Evolutionary conservation across 1,284 basidiomycete species (phyloP).

Genomic region (Microbotryum scabiosae): DNA sequence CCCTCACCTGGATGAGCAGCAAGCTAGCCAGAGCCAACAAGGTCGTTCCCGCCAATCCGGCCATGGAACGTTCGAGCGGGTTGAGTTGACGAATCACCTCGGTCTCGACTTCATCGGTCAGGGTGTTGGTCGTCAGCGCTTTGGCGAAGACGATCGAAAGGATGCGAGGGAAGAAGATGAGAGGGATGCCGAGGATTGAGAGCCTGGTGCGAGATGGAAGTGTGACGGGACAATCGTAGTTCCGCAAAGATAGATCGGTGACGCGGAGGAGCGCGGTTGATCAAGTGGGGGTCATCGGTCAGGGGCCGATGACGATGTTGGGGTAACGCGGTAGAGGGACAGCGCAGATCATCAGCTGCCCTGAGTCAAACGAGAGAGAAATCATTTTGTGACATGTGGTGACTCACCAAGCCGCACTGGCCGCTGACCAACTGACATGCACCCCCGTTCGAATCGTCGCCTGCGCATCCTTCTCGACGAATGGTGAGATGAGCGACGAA

Average conservation of each 20-base stretch:
- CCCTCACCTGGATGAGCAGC: slow-evolving; percentile 20
- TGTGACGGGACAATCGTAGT: too few relatives aligned
- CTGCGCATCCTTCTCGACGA: slow-evolving; percentile 8
- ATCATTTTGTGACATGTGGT: too few relatives aligned
- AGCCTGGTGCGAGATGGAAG: slow-evolving; percentile 1
- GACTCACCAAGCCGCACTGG: slow-evolving; percentile 12
- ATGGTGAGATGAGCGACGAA: not conserved
- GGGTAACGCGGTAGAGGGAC: too few relatives aligned
- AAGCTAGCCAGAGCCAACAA: slow-evolving; percentile 9
- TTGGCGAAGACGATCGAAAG: slow-evolving; percentile 20
- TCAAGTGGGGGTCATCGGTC: too few relatives aligned
- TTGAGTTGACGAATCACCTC: slow-evolving; percentile 17
- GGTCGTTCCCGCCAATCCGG: slow-evolving; percentile 10
- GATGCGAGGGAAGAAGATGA: slow-evolving; percentile 21
- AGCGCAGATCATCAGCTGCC: too few relatives aligned
- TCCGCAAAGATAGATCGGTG: too few relatives aligned
- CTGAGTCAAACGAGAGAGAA: too few relatives aligned
- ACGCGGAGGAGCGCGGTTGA: too few relatives aligned
- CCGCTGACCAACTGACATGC: slow-evolving; percentile 7
- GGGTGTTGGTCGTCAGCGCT: slow-evolving; percentile 12
- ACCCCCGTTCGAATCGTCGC: not conserved
- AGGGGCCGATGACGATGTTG: too few relatives aligned
- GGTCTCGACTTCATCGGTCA: slow-evolving; percentile 2
- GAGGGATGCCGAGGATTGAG: slow-evolving; percentile 8
- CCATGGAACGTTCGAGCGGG: slow-evolving; percentile 15